Evolutionary conservation across 805 yeast species (phyloP), one percentile per base, ranked within the genome.

Genomic region (Lachancea dasiensis): DNA sequence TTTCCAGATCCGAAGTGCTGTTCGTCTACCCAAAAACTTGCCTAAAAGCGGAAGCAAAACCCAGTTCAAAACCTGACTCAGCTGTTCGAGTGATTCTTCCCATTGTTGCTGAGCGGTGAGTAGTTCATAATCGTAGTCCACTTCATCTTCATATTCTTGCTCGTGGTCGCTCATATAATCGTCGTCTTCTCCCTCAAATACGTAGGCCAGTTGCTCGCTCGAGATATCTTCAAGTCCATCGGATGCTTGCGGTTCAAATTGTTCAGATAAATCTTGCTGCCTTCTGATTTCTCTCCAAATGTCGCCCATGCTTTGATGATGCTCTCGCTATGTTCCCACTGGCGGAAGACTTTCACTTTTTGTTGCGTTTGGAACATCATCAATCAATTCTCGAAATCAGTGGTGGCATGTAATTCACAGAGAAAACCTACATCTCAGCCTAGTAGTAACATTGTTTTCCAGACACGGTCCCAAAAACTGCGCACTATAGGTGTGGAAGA

Each of bases 31-130:
- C 32, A 81, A 45, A 29, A 75, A 67, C 54, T 78, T 80, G 3
- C 89, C 89, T 14, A 79, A 49, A 41, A 81, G 52, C 2, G 92
- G 92, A 36, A 81, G 62, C 24, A 81, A 49, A 10, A 82, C 75
- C 58, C 77, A 68, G 39, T 72, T 73, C 23, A 79, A 58, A 24
- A 80, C 66, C n/a, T 73, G 72, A 27, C 67, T 68, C 39, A 82
- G 52, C 55, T 81, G 87, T 31, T 63, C 61, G 33, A 81, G 44
- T 24, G 81, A 77, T 48, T 78, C 83, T 36, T 81, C 83, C 87
- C 87, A 81, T 49, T 81, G 86, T 46, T 75, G 69, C 48, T 79
- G 83, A 1, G 85, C 80, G 24, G 74, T 60, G 14, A 56, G 44
- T 32, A 63, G 38, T 6, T 55, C 43, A 22, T 59, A 61, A 31